phyloP scores from a whole-genome alignment of 2,329 filamentous ascomycete species.

The Colletotrichum shisoi region DNA sequence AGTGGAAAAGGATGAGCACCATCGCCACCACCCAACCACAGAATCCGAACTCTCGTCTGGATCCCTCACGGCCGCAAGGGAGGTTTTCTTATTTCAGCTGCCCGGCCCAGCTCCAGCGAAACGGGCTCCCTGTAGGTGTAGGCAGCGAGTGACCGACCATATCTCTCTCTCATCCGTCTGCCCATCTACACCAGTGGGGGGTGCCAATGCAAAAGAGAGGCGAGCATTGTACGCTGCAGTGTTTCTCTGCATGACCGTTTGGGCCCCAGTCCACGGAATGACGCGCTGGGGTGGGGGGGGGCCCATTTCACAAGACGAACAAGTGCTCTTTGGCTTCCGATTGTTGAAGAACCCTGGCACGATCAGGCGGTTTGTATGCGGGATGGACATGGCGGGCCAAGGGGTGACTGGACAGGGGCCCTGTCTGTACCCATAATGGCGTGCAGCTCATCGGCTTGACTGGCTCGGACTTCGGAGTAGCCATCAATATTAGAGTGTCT shows the following conservation, averaged over 20 bases:
- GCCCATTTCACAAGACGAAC: not conserved
- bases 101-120: not conserved
- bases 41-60: not conserved
- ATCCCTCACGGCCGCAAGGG: not conserved
- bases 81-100: not conserved
- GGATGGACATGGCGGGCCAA: not conserved
- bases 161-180: no score
- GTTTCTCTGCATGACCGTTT: not conserved
- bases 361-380: not conserved
- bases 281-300: not conserved
- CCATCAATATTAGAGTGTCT: no score
- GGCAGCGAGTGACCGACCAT: not conserved
- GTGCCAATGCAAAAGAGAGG: not conserved
- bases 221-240: not conserved
- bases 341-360: not conserved
- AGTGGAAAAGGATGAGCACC: not conserved
- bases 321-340: not conserved
- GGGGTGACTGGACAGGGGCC: not conserved
- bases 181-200: not conserved
- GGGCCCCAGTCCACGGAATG: not conserved
- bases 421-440: not conserved
- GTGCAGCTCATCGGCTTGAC: not conserved
- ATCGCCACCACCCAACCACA: not conserved
- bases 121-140: no score
- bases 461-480: not conserved